phyloP scores from a whole-genome alignment of 306 rosid genomes.

The Cucurbita argyrosperma region DNA sequence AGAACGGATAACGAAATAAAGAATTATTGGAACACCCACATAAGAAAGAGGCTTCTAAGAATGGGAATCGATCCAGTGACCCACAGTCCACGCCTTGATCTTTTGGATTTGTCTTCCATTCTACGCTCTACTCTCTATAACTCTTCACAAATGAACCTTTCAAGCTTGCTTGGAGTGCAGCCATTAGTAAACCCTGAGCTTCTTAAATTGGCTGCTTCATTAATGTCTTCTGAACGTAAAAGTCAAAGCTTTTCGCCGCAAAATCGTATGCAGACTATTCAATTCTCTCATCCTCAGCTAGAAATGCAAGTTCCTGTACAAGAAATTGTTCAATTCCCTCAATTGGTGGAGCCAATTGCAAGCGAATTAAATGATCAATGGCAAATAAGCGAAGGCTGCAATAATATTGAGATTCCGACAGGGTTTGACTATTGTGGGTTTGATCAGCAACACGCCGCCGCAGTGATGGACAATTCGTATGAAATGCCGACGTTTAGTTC shows the following conservation, averaged over 20 bases:
- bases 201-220: conserved; percentile 55
- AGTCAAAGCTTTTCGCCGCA: conserved; percentile 10
- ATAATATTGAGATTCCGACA: conserved; percentile 18
- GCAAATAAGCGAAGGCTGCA: conserved; percentile 16
- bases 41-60: conserved; percentile 67
- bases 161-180: conserved; percentile 33
- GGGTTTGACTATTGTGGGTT: conserved; percentile 12
- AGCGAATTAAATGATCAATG: conserved; percentile 22
- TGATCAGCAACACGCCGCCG: conserved; percentile 9
- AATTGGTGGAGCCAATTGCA: conserved; percentile 14
- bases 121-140: conserved; percentile 39
- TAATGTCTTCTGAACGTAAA: conserved; percentile 27
- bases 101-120: conserved; percentile 57
- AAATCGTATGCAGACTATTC: conserved; percentile 5
- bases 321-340: conserved; percentile 19
- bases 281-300: conserved; percentile 18
- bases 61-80: conserved; percentile 98
- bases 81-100: conserved; percentile 68
- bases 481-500: conserved; percentile 31
- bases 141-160: conserved; percentile 36
- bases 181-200: conserved; percentile 46
- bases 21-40: conserved; percentile 95
- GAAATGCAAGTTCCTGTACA: conserved; percentile 20
- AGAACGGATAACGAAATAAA: conserved; percentile 93
- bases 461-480: conserved; percentile 12